Percentiles rank a stretch among this genome's conserved stretches.
These are phyloP conservation scores for Candida takata DNA, from an alignment of 805 yeast species.

Conservation along the genomic window DNA sequence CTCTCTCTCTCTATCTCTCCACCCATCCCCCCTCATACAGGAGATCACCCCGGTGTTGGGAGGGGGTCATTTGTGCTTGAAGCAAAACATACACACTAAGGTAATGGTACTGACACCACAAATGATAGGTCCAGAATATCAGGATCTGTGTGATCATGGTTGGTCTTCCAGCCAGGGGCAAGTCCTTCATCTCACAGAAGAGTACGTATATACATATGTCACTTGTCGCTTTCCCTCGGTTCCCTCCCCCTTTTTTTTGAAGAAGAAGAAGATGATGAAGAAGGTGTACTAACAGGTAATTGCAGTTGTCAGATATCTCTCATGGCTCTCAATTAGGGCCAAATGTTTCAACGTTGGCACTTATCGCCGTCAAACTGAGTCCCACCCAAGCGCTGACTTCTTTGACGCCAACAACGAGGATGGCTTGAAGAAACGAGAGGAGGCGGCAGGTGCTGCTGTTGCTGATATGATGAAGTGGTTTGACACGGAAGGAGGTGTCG, in stretches of 20 bases:
- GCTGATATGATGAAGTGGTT: constrained; percentile 85
- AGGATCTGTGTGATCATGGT: constrained; percentile 85
- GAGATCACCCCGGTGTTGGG: too few relatives aligned
- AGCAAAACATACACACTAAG: too few relatives aligned
- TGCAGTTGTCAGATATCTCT: constrained; percentile 70
- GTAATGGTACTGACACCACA: too few relatives aligned
- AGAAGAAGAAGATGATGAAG: too few relatives aligned
- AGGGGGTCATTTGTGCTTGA: too few relatives aligned
- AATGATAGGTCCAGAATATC: constrained; percentile 52
- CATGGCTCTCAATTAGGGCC: constrained; percentile 86
- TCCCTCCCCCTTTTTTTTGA: too few relatives aligned
- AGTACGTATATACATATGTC: constrained; percentile 25
- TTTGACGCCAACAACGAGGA: constrained; percentile 62
- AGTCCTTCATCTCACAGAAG: constrained; percentile 89
- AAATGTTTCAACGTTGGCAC: constrained; percentile 86
- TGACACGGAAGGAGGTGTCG: constrained; percentile 69
- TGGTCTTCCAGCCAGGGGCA: constrained; percentile 88
- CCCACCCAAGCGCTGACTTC: constrained; percentile 69
- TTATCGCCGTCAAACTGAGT: constrained; percentile 62
- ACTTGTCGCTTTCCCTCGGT: too few relatives aligned
- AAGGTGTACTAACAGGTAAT: not conserved
- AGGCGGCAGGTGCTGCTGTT: constrained; percentile 68
- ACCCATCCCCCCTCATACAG: too few relatives aligned
- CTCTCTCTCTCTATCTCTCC: not conserved
- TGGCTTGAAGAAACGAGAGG: constrained; percentile 54